Evolutionary conservation across 768 basidiomycete genomes (phyloP), one percentile per base, ranked within the genome.

Genomic region (Heimioporus sp.): DNA sequence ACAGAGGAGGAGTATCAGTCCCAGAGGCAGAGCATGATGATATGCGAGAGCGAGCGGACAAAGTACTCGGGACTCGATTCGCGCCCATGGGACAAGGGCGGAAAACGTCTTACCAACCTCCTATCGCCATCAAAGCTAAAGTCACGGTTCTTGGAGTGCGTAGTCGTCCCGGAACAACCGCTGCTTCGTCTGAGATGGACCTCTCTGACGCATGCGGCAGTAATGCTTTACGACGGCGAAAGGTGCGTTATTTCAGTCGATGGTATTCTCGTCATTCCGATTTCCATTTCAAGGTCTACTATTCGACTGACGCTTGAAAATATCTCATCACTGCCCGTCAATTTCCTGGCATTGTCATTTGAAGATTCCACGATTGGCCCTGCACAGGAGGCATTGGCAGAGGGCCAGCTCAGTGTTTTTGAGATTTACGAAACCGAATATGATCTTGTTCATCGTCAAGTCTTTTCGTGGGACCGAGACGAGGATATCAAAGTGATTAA

Each of bases 171-270:
- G 2, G 86, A 92, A 60, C 91, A 94, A 63, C 97, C 97, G 10
- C 68, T 94, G 31, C 73, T 98, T 49, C 82, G 92, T 55, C 87
- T 99, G 65, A 80, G 90, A 49, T 76, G 90, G 64, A 90, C 87
- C 15, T 92, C 90, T n/a, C 72, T 97, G 19, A 95, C 90, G 1
- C 93, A 97, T 59, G 93, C 92, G 1, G 92, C 95, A 0, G 73
- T 98, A 21, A 96, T 97, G 92, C 74, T 98, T 46, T 98, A 96
- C 63, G 83, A 96, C 43, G 97, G 97, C 32, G 97, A 99, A 74
- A 85, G 73, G 95, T 93, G 56, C 53, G 84, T 72, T 7, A 5
- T 15, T 34, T 49, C 24, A 20, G 21, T 56, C 19, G 35, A 56
- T 15, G 15, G 7, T 46, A 20, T 30, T 11, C 46, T 16, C 10